A percentile compares a stretch with the other conserved stretches of the same genome.
phyloP scores from a whole-genome alignment of 1,284 basidiomycete genomes.

The Mycosarcoma maydis region DNA sequence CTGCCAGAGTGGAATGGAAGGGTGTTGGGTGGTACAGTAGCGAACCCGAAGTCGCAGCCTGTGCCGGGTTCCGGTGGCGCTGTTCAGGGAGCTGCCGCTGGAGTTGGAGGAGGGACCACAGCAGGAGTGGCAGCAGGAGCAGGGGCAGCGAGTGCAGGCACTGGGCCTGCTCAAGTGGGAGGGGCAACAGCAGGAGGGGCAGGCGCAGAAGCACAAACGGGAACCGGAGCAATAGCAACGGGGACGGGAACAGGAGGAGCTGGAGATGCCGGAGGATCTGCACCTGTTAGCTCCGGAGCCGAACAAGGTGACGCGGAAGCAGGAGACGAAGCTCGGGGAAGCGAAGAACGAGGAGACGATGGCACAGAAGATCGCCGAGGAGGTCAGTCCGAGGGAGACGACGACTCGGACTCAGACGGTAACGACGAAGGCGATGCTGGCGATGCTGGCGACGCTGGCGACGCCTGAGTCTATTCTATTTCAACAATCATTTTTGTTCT shows the following conservation, averaged over 20 bases:
- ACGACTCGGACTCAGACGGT: background rate
- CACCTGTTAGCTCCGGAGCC: no score
- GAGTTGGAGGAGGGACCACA: background rate
- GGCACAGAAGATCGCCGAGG: background rate
- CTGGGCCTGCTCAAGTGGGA: background rate
- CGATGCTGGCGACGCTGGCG: no score
- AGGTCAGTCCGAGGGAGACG: background rate
- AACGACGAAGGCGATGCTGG: background rate
- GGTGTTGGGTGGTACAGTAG: no score
- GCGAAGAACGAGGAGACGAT: background rate
- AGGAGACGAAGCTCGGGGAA: background rate
- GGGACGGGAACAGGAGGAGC: background rate
- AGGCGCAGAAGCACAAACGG: background rate
- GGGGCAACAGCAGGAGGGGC: background rate
- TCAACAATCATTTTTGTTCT: no score
- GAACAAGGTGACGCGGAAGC: no score
- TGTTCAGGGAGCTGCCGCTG: background rate
- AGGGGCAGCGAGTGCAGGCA: background rate
- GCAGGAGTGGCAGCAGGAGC: background rate
- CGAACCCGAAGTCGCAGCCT: no score
- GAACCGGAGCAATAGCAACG: background rate
- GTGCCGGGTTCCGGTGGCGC: no score
- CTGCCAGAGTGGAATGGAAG: background rate
- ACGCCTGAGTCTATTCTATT: no score
- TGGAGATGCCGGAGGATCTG: background rate